A percentile compares a stretch with the other conserved stretches of the same genome.
Conservation (phyloP, 768 basidiomycete species). For the Agaricus subrufescens region DNA sequence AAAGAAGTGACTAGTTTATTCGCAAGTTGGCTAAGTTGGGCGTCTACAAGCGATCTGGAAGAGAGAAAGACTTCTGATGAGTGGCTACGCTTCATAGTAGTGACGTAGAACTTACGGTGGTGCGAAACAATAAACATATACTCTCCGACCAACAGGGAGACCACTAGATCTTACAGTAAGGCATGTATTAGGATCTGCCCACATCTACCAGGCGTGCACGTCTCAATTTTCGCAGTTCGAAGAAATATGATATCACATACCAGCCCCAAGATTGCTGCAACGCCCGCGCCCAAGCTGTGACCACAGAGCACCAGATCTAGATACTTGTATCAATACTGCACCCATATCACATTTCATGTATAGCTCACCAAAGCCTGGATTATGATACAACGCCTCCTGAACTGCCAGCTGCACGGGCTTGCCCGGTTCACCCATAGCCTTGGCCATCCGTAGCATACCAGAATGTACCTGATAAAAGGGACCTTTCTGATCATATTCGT, state of each 20-base stretch:
- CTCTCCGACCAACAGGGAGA: slow-evolving; percentile 58
- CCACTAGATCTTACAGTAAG: slow-evolving; percentile 65
- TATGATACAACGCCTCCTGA: slow-evolving; percentile 59
- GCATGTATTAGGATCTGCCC: slow-evolving; percentile 80
- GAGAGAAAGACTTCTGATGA: background rate
- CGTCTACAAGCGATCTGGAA: slow-evolving; percentile 56
- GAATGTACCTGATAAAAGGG: slow-evolving; percentile 63
- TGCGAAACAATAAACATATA: slow-evolving; percentile 75
- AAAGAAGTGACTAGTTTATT: slow-evolving; percentile 69
- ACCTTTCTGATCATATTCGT: slow-evolving; percentile 11
- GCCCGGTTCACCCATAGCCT: slow-evolving; percentile 70
- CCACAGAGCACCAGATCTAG: slow-evolving; percentile 73
- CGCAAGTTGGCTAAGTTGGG: slow-evolving; percentile 53
- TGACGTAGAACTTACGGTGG: slow-evolving; percentile 54
- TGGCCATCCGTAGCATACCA: slow-evolving; percentile 78
- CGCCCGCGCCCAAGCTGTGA: slow-evolving; percentile 82
- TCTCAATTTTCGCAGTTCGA: background rate
- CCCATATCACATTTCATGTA: background rate
- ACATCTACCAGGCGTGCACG: slow-evolving; percentile 51
- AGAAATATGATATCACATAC: slow-evolving; percentile 24
- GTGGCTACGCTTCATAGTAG: background rate
- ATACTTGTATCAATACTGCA: background rate
- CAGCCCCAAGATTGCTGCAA: slow-evolving; percentile 70
- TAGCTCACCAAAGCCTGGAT: slow-evolving; percentile 66
- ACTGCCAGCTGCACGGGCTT: slow-evolving; percentile 78